phyloP scores from a whole-genome alignment of 495 filamentous ascomycete species.

The Penicillium verhagenii region DNA sequence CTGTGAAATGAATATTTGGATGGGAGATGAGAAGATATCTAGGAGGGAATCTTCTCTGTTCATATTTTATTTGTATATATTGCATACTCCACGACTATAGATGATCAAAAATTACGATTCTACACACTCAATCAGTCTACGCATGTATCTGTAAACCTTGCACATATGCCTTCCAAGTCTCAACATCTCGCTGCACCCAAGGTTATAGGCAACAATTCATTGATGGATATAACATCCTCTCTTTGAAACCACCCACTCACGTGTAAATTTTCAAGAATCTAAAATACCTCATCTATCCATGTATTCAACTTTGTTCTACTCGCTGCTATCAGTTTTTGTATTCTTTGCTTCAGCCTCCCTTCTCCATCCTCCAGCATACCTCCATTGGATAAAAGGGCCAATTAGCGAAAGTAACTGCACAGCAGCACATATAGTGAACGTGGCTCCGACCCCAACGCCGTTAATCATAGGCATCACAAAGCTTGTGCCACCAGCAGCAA shows the following conservation, averaged over 20 bases:
- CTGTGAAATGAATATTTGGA: conserved; percentile 10
- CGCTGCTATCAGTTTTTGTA: too few species aligned
- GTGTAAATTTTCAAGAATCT: too few species aligned
- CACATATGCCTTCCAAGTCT: too few species aligned
- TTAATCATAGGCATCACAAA: conserved; percentile 62
- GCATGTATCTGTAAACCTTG: too few species aligned
- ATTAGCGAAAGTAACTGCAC: conserved; percentile 37
- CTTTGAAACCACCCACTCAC: too few species aligned
- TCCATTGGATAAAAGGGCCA: conserved; percentile 42
- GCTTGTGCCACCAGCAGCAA: conserved; percentile 63
- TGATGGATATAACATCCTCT: too few species aligned
- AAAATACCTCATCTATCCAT: too few species aligned
- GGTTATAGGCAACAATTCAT: too few species aligned
- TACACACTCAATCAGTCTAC: too few species aligned
- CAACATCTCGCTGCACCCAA: too few species aligned
- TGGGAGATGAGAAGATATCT: background rate
- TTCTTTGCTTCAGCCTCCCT: too few species aligned
- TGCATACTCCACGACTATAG: conserved; percentile 4
- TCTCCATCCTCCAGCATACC: conserved; percentile 37
- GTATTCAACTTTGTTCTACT: too few species aligned
- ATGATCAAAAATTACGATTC: conserved; percentile 6
- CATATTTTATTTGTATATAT: conserved; percentile 9
- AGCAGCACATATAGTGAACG: conserved; percentile 39
- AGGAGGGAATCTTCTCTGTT: background rate
- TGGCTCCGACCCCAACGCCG: conserved; percentile 51